Base-by-base conservation (phyloP, 2,329 filamentous ascomycete species). In the Paracamarosporium sp. region DNA sequence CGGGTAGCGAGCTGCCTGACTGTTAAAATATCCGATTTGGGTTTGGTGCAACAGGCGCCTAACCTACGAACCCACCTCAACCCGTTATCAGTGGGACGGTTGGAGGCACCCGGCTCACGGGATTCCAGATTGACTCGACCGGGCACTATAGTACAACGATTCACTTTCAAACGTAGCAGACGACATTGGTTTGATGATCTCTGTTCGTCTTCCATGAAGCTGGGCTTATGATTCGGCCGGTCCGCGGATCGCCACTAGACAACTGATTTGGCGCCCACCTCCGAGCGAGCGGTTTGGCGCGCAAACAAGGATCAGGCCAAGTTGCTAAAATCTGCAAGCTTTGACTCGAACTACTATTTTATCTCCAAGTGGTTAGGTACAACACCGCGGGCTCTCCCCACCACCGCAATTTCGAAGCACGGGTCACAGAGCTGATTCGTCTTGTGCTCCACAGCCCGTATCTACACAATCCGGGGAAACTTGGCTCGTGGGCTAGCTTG, bases 401-500 rank as follows among this genome's bases (percentile, higher is more conserved):
- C 50, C 30, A 36, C 40, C 50, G 27, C 36, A 22, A n/a, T 33
- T 20, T 30, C 35, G 15, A 13, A 28, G 48, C 35, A 41, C 25
- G 25, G 47, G 28, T 22, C 36, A 41, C 35, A n/a, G 31, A 31
- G 13, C 2, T 13, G 17, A 15, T 40, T 40, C 33, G 24, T 24
- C 12, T n/a, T 17, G 3, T 51, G 48, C 24, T 30, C 48, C 36
- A 40, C 48, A 41, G n/a, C 35, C 24, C 48, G n/a, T 51, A 41
- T 41, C 33, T 36, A 41, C 31, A 40, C 36, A 51, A 43, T 51
- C 48, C 24, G 48, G 48, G 36, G 48, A 40, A 51, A n/a, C 24
- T 51, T 30, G 33, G 48, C 25, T 40, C 22, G 25, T 15, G 36
- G 25, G 22, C 35, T 51, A 51, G 35, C 22, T 20, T 4, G 25